A percentile compares a stretch with the other conserved stretches of the same genome.
Conservation (phyloP, 2,329 filamentous ascomycete genomes). For the Xylaria sp. region DNA sequence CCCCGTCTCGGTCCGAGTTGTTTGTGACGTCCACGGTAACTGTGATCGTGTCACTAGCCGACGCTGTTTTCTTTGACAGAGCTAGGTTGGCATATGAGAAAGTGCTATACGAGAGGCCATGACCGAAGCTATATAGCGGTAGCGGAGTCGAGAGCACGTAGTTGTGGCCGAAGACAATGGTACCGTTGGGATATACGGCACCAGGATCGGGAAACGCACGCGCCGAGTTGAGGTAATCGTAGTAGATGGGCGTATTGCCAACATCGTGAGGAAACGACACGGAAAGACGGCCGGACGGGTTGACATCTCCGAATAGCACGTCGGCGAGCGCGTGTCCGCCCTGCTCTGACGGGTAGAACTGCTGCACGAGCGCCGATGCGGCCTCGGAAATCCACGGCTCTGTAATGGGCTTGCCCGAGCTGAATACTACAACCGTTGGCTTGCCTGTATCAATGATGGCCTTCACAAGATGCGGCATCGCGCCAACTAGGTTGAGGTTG, state of each 20-base stretch:
- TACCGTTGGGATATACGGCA: conserved; percentile 64
- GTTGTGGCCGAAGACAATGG: conserved; percentile 70
- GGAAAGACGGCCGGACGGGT: conserved; percentile 72
- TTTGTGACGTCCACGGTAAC: conserved; percentile 72
- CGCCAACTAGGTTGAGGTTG: conserved; percentile 73
- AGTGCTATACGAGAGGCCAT: conserved; percentile 71
- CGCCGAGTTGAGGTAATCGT: conserved; percentile 76
- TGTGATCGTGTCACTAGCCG: conserved; percentile 63
- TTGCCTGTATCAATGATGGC: conserved; percentile 74
- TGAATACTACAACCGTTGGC: conserved; percentile 74
- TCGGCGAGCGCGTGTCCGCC: conserved; percentile 74
- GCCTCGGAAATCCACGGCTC: conserved; percentile 76
- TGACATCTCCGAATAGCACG: conserved; percentile 71
- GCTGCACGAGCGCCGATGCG: conserved; percentile 74
- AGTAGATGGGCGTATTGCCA: conserved; percentile 74
- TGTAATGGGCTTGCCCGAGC: conserved; percentile 76
- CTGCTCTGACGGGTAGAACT: conserved; percentile 79
- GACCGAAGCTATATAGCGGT: conserved; percentile 73
- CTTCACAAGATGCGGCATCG: conserved; percentile 72
- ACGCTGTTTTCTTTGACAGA: conserved; percentile 60
- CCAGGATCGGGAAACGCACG: conserved; percentile 65
- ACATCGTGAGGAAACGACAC: conserved; percentile 75
- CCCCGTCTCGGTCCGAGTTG: conserved; percentile 64
- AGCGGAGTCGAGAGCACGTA: conserved; percentile 70
- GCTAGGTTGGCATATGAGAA: conserved; percentile 68